Base-by-base conservation (phyloP, 2,329 filamentous ascomycete genomes). In the Trichothecium sympodiale region DNA sequence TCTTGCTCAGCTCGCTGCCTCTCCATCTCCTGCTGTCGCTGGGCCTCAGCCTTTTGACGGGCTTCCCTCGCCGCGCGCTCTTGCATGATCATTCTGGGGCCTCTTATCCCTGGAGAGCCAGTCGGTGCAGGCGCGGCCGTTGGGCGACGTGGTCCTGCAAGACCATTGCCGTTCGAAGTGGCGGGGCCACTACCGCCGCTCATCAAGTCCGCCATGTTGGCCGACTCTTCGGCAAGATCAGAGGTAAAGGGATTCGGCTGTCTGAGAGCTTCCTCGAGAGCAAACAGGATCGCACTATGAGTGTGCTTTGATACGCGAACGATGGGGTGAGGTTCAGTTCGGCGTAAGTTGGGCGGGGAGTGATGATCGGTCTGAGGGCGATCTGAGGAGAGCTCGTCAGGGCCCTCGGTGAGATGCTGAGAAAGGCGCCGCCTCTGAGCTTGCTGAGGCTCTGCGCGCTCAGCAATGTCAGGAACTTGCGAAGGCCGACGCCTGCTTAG, bases 11-110 rank as follows among this genome's bases (percentile, higher is more conserved):
- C 69, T 41, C 73, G 65, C 47, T 74, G 70, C 46, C 71, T 66
- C 55, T 75, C 71, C 53, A 64, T 50, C 26, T 48, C 42, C 16
- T 54, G 48, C 46, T 54, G 48, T 46, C 77, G 72, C 50, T 83
- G 78, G 30, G 72, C 71, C 52, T 84, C 78, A 31, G 79, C 79
- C 46, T 73, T 71, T 43, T 76, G 72, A 39, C 80, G 67, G 17
- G 80, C 77, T 56, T 93, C 85, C 42, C 88, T 74, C 44, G 83
- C 83, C 37, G 74, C 72, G 38, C 88, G 79, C 54, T 88, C 80
- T 57, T 84, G 78, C 88, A 95, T 94, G 50, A 96, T 89, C 62
- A 89, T 83, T 44, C 83, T 78, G 13, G 89, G 89, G 26, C 87
- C 88, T 46, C 81, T 76, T 41, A 95, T 83, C 17, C 82, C 78